These are phyloP conservation scores for Cymbopogon citratus DNA, from an alignment of 176 grass and related monocot species.

Conservation along the genomic window DNA sequence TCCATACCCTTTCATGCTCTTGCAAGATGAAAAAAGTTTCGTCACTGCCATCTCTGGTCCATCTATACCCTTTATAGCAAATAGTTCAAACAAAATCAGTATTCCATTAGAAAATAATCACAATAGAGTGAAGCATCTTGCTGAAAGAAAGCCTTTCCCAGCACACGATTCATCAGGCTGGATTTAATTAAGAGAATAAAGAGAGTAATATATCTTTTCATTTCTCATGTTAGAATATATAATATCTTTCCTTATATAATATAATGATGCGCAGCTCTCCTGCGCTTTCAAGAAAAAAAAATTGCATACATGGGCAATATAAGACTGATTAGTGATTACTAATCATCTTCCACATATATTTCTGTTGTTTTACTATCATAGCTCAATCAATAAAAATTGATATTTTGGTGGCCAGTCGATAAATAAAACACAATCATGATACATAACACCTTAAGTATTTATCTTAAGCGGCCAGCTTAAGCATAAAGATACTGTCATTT, in stretches of 20 bases:
- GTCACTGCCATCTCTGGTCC: slow-evolving; percentile 85
- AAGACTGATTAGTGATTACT: background rate
- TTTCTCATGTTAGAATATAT: background rate
- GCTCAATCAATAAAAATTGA: background rate
- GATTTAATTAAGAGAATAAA: background rate
- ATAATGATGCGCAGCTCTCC: no score
- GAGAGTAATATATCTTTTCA: background rate
- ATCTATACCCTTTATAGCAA: slow-evolving; percentile 63
- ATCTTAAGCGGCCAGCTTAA: background rate
- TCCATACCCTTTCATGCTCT: slow-evolving; percentile 44
- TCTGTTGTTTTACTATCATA: background rate
- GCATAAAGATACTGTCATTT: background rate
- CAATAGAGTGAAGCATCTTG: background rate
- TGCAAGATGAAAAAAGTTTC: slow-evolving; percentile 78
- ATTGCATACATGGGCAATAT: background rate
- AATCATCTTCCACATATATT: background rate
- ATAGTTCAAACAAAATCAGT: slow-evolving; percentile 26
- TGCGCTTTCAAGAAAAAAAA: no score
- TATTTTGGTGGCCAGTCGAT: background rate
- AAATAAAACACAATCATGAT: background rate
- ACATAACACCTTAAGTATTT: background rate
- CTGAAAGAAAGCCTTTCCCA: background rate
- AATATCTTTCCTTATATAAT: no score
- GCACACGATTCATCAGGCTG: background rate
- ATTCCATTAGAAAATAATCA: slow-evolving; percentile 1